phyloP scores from a whole-genome alignment of 495 filamentous ascomycete species.

The Aspergillus ellipticus region DNA sequence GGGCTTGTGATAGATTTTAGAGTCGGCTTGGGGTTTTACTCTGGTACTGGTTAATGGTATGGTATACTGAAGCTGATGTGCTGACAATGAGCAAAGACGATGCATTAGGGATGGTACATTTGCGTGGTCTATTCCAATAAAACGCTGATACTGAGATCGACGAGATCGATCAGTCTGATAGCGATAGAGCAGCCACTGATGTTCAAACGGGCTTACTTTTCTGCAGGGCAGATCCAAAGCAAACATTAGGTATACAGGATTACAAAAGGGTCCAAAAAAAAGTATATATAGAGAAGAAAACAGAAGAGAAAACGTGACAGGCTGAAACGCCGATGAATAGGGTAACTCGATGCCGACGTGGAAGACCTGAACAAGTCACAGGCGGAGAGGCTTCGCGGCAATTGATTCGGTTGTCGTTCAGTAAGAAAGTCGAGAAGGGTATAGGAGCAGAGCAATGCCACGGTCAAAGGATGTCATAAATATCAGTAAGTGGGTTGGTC shows the following conservation, averaged over 20 bases:
- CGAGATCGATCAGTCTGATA: not conserved
- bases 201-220: not conserved
- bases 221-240: slow-evolving; percentile 1
- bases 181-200: not conserved
- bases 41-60: not conserved
- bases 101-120: not conserved
- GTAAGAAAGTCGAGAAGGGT: slow-evolving; percentile 12
- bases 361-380: not conserved
- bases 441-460: slow-evolving; percentile 8
- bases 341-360: not conserved
- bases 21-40: no score
- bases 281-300: slow-evolving; percentile 25
- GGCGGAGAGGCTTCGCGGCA: not conserved
- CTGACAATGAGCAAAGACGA: not conserved
- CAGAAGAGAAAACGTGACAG: slow-evolving; percentile 17
- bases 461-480: not conserved
- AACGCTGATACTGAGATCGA: not conserved
- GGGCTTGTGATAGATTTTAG: not conserved
- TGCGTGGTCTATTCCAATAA: not conserved
- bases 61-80: no score
- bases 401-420: not conserved
- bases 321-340: slow-evolving; percentile 26
- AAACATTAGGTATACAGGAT: slow-evolving; percentile 12
- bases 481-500: not conserved
- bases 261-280: slow-evolving; percentile 14